A percentile compares a stretch with the other conserved stretches of the same genome.
phyloP scores from a whole-genome alignment of 768 basidiomycete genomes.

The Epithele typhae region DNA sequence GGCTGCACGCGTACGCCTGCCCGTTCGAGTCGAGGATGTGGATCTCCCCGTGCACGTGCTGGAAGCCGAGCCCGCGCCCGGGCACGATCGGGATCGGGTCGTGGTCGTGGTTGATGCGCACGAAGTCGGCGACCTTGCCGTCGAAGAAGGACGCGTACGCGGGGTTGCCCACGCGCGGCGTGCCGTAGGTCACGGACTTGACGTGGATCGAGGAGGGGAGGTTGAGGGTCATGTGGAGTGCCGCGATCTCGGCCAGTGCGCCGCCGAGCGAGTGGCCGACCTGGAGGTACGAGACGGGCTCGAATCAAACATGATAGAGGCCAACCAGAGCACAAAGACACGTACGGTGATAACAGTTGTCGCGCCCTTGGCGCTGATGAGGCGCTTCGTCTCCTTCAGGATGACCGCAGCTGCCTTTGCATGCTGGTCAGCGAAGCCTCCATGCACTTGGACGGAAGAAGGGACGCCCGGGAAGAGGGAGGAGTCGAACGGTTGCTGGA shows the following conservation, averaged over 20 bases:
- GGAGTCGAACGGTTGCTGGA: conserved; percentile 34
- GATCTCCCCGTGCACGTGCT: conserved; percentile 49
- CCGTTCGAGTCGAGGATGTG: conserved; percentile 38
- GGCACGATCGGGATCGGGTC: conserved; percentile 53
- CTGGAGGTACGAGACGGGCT: background rate
- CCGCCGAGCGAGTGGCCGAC: conserved; percentile 32
- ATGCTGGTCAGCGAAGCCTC: conserved; percentile 51
- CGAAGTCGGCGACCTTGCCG: conserved; percentile 31
- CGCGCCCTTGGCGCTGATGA: conserved; percentile 35
- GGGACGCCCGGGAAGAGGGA: conserved; percentile 53
- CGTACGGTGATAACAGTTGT: conserved; percentile 39
- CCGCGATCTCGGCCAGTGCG: conserved; percentile 27
- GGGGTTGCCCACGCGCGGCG: conserved; percentile 48
- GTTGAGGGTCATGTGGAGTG: conserved; percentile 26
- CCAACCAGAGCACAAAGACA: conserved; percentile 4
- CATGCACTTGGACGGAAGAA: conserved; percentile 40
- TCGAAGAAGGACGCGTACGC: conserved; percentile 38
- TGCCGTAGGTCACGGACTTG: conserved; percentile 44
- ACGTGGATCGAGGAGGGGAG: conserved; percentile 29
- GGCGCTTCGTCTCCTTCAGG: conserved; percentile 37
- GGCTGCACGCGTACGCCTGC: conserved; percentile 36
- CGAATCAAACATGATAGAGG: background rate
- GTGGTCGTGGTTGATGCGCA: conserved; percentile 34
- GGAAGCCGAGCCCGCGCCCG: conserved; percentile 44
- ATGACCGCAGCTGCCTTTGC: conserved; percentile 42